Evolutionary conservation across 1,284 basidiomycete species (phyloP).

Genomic region (Cutaneotrichosporon sp.): DNA sequence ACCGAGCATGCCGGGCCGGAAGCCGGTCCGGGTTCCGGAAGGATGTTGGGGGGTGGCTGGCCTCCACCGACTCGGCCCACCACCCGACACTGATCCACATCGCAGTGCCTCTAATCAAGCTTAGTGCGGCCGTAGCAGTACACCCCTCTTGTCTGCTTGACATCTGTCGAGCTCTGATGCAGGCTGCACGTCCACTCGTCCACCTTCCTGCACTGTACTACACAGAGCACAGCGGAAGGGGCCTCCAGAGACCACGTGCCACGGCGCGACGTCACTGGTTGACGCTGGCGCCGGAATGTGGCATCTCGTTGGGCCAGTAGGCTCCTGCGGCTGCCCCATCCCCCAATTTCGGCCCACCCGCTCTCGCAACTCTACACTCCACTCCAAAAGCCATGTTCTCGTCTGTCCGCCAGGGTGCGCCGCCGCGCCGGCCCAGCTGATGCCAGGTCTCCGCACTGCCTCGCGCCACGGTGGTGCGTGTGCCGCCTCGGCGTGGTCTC

Average conservation of each 20-base stretch:
- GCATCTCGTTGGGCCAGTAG: background rate
- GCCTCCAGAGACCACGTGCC: no score
- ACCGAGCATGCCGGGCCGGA: background rate
- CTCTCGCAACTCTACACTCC: background rate
- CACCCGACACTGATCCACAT: background rate
- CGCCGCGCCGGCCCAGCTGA: background rate
- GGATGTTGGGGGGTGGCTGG: background rate
- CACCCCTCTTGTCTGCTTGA: no score
- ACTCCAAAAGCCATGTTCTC: slow-evolving; percentile 35
- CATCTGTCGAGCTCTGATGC: no score
- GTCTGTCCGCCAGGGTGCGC: slow-evolving; percentile 43
- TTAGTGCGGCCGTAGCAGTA: no score
- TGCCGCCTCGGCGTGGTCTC: background rate
- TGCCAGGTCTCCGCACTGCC: slow-evolving; percentile 45
- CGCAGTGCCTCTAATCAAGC: no score
- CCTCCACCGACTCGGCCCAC: background rate
- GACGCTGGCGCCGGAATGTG: background rate
- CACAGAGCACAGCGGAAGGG: no score
- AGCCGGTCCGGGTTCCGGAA: background rate
- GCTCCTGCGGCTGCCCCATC: background rate
- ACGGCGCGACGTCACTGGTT: background rate
- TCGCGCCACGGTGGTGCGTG: slow-evolving; percentile 47
- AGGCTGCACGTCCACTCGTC: no score
- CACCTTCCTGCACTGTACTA: no score
- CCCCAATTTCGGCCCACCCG: background rate